Percentiles rank a stretch among this genome's conserved stretches.
phyloP scores from a whole-genome alignment of 2,329 filamentous ascomycete species.

The Ophiostoma himal-ulmi region DNA sequence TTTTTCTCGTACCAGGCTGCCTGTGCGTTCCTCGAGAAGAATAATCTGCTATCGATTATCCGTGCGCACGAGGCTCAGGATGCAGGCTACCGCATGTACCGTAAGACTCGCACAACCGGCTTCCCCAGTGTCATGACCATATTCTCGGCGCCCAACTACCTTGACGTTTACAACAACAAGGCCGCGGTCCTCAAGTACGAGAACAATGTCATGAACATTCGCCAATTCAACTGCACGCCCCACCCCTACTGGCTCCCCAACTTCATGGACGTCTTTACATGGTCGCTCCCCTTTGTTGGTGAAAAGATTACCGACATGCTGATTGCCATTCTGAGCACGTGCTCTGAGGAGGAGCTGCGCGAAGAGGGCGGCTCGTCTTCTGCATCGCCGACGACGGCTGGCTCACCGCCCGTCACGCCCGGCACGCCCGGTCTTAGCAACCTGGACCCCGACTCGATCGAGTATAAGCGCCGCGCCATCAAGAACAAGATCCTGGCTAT shows the following conservation, averaged over 20 bases:
- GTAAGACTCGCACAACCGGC: conserved; percentile 94
- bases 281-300: conserved; percentile 96
- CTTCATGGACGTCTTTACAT: conserved; percentile 99
- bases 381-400: conserved; percentile 55
- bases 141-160: conserved; percentile 97
- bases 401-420: conserved; percentile 62
- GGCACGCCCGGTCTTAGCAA: conserved; percentile 22
- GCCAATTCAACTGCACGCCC: conserved; percentile 98
- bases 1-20: conserved; percentile 98
- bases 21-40: conserved; percentile 97
- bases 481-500: conserved; percentile 99
- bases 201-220: conserved; percentile 99
- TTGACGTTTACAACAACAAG: conserved; percentile 99
- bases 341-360: conserved; percentile 97
- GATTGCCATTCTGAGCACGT: conserved; percentile 95
- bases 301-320: conserved; percentile 99
- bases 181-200: conserved; percentile 98
- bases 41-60: conserved; percentile 94
- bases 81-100: conserved; percentile 97
- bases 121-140: conserved; percentile 99
- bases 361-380: conserved; percentile 72
- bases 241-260: conserved; percentile 99
- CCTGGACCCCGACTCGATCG: conserved; percentile 72
- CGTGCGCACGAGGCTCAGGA: conserved; percentile 98
- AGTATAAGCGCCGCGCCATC: conserved; percentile 92